Conservation (phyloP, 495 filamentous ascomycete species). For the Podospora conica region DNA sequence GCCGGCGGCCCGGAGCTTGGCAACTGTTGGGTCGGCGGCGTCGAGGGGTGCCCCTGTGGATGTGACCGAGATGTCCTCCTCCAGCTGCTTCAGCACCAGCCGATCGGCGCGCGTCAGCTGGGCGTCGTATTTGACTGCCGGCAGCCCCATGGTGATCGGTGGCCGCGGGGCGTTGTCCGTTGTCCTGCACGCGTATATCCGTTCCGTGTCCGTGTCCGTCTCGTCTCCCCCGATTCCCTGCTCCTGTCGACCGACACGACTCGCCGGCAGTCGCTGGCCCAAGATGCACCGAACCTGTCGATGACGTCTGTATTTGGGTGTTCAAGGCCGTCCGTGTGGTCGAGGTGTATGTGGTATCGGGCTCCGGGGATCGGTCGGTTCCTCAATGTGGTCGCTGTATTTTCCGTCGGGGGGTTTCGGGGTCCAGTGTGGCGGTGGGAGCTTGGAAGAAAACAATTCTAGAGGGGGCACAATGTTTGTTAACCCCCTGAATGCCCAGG, state of each 20-base stretch:
- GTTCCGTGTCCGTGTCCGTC: background rate
- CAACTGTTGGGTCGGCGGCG: background rate
- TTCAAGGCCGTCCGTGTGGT: background rate
- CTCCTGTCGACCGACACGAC: background rate
- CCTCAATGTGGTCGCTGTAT: background rate
- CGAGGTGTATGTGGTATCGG: background rate
- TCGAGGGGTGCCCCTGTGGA: background rate
- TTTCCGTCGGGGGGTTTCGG: background rate
- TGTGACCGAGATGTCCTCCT: conserved; percentile 2
- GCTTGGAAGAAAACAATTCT: background rate
- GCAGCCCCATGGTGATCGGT: background rate
- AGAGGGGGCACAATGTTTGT: background rate
- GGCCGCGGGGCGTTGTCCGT: background rate
- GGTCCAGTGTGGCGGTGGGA: background rate
- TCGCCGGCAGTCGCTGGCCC: background rate
- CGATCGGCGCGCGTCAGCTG: conserved; percentile 15
- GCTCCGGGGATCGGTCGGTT: no score
- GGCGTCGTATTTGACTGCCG: conserved; percentile 5
- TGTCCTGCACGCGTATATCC: background rate
- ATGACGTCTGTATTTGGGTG: background rate
- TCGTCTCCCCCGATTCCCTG: background rate
- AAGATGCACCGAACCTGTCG: background rate
- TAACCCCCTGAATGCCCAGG: background rate
- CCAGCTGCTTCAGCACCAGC: conserved; percentile 15
- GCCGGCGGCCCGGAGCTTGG: conserved; percentile 37